phyloP scores from a whole-genome alignment of 2,329 filamentous ascomycete genomes.

The Neofusicoccum kwambonambiense region DNA sequence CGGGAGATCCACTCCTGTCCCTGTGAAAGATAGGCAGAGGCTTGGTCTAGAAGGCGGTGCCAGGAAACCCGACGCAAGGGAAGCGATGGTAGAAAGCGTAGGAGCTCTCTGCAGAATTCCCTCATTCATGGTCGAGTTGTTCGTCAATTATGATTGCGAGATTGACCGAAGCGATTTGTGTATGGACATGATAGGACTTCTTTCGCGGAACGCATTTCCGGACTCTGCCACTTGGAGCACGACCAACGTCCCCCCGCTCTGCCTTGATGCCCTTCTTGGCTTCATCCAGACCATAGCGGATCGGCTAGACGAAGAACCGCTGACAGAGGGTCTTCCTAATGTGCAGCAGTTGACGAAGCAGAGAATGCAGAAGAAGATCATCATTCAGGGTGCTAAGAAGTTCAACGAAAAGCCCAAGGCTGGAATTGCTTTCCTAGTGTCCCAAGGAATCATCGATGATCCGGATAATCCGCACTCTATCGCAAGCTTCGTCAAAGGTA shows the following conservation, averaged over 20 bases:
- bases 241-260: conserved; percentile 93
- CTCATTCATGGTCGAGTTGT: conserved; percentile 90
- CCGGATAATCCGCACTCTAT: conserved; percentile 72
- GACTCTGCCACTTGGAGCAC: conserved; percentile 99
- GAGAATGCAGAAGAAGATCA: conserved; percentile 77
- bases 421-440: conserved; percentile 80
- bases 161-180: conserved; percentile 88
- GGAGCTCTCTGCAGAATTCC: conserved; percentile 90
- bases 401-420: conserved; percentile 95
- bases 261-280: conserved; percentile 84
- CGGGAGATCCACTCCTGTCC: conserved; percentile 84
- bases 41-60: conserved; percentile 88
- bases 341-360: conserved; percentile 65
- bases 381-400: conserved; percentile 81
- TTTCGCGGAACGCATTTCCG: conserved; percentile 91
- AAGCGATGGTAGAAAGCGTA: conserved; percentile 97
- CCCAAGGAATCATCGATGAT: conserved; percentile 80
- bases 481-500: conserved; percentile 84
- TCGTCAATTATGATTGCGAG: conserved; percentile 97
- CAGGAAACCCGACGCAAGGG: conserved; percentile 88
- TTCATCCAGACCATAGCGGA: conserved; percentile 92
- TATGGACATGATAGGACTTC: conserved; percentile 88
- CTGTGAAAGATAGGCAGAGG: conserved; percentile 87
- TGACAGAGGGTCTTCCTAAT: conserved; percentile 65
- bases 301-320: conserved; percentile 70